Base-by-base conservation (phyloP, 352 stramenopile genomes). In the Globisporangium irregulare region DNA sequence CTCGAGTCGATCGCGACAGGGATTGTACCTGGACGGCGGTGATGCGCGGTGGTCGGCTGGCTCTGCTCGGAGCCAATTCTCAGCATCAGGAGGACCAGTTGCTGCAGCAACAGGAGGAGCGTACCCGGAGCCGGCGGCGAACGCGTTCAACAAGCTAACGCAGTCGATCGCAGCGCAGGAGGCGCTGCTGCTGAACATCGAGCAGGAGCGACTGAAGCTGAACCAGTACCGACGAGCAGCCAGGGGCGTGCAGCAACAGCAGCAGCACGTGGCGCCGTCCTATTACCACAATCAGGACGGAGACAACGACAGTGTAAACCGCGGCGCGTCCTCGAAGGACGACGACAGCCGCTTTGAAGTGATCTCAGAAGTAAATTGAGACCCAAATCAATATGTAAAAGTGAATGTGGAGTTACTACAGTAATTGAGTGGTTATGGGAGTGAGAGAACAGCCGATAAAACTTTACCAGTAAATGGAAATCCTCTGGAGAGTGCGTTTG, bases 291-390 rank as follows among this genome's bases (percentile, higher is more conserved):
- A 43, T 1, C 36, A 43, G 36, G 10, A 27, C 3, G 22, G 29
- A 2, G 27, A 14, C 24, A 34, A 29, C 41, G 22, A n/a, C 12
- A 4, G 20, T n/a, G 41, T 8, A 15, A 50, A n/a, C 6, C 41
- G 41, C 14, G 15, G 4, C 41, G 15, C 36, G 12, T 34, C 51
- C 6, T n/a, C 46, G 14, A 20, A 43, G 5, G 59, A 59, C 0
- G 24, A 55, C 9, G 60, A 53, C 0, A 65, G 71, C 4, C 73
- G 73, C 27, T 78, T 78, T 53, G 66, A 78, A 32, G 59, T 70
- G 25, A 41, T 78, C 10, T 74, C 73, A 55, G 64, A 69, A 14
- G 55, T 43, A 27, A 32, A 53, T 25, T 29, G 27, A 29, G 27
- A 29, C 27, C 27, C 27, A 29, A 5, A 29, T 29, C 27, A 29